A percentile compares a stretch with the other conserved stretches of the same genome.
Conservation (phyloP, 441 rosid species). For the Theobroma grandiflorum region DNA sequence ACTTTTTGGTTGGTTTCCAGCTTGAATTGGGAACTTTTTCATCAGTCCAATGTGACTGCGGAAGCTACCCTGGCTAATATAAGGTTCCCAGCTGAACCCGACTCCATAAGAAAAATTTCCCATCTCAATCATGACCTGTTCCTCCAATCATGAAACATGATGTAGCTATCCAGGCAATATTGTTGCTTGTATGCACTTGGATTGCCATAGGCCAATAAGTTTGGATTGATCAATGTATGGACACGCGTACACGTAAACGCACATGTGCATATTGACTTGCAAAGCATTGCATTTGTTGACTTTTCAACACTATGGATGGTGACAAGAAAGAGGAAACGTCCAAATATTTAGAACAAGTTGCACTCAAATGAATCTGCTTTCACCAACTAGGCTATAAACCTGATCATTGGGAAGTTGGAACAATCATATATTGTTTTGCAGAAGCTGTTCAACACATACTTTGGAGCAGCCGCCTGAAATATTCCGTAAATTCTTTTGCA, state of each 20-base stretch:
- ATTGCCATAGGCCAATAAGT: not conserved
- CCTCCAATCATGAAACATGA: not conserved
- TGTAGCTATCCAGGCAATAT: not conserved
- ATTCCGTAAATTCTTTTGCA: not conserved
- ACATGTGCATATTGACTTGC: not conserved
- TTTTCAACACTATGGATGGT: not conserved
- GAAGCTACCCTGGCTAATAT: too few species aligned
- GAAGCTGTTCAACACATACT: not conserved
- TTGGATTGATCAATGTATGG: not conserved
- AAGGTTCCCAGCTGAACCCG: not conserved
- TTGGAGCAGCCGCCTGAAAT: not conserved
- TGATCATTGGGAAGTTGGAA: not conserved
- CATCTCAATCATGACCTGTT: not conserved
- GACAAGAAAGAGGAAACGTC: not conserved
- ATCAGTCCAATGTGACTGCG: not conserved
- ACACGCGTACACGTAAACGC: not conserved
- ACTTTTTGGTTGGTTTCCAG: not conserved
- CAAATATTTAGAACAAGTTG: not conserved
- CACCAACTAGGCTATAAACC: not conserved
- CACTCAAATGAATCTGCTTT: not conserved
- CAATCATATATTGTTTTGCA: not conserved
- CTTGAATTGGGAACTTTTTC: not conserved
- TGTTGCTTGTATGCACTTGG: too few species aligned
- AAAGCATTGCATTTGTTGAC: not conserved
- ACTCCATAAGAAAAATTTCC: not conserved